Evolutionary conservation across 441 rosid genomes (phyloP), one percentile per base, ranked within the genome.

Genomic region (Biscutella laevigata): DNA sequence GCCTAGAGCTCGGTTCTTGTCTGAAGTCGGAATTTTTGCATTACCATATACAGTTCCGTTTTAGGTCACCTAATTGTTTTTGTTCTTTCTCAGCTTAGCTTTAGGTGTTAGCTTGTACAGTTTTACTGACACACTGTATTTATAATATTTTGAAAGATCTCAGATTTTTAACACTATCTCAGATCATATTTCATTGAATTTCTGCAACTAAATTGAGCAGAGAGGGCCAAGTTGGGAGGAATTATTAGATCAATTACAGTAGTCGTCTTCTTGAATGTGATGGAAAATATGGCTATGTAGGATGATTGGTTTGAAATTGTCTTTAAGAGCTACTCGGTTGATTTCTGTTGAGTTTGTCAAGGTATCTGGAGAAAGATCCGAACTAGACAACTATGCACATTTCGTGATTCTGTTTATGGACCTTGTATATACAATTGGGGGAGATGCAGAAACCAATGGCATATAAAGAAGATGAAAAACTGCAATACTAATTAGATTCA

Each of bases 31-130:
- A 26, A 43, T 82, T 11, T 78, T 54, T 35, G 71, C 94, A 2
- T 59, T 92, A 64, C 95, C 96, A 2, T 92, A 74, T 21, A 66
- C 95, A 1, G 47, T 75, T 14, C 85, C 77, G 7, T 82, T 82
- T 28, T 88, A 62, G 73, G 47, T 19, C 11, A 1, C n/a, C 2
- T 4, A 7, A 25, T 30, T 44, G 30, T 24, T 45, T 21, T 41
- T 47, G 42, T 57, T 46, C 47, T 35, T 59, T 7, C 21, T 25
- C 55, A 43, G 25, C 4, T 12, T 61, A 53, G 62, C 10, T 15
- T 5, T 14, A 54, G 46, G 13, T 13, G 30, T 9, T 64, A 39
- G 47, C 29, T 22, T 62, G 64, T 61, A 49, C 63, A 68, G 59
- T 36, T 21, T 2, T 15, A 32, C 55, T 35, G 13, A 16, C 20